Base-by-base conservation (phyloP, 345 rosid species). In the Firmiana major region DNA sequence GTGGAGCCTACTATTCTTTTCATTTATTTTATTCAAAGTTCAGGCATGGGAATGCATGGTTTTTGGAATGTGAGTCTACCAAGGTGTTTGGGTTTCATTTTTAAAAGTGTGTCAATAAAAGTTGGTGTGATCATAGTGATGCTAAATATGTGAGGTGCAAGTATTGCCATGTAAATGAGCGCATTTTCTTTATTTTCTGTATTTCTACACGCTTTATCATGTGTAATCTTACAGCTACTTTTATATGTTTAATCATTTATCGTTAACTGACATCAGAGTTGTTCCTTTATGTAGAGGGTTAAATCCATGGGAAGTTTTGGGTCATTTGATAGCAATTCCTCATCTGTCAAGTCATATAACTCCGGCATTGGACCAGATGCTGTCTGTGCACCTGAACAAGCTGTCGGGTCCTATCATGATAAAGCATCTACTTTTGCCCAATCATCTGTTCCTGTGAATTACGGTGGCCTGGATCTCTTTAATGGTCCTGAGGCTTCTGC, bases 231-330 rank as follows among this genome's bases (percentile, higher is more conserved):
- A 68, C 46, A 26, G 34, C 46, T 63, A n/a, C 58, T 28, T 10
- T 10, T 66, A 24, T 40, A 24, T 65, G 63, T 80, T 79, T 54
- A 16, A 15, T 65, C 3, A 5, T 42, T 34, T 75, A 70, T 68
- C 45, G 73, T 64, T 28, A 43, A 71, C 76, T 87, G 80, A 77
- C 67, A 57, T 74, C 72, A 80, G 65, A 71, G 17, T 71, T 71
- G 17, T 84, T 84, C 55, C 73, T 82, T 75, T 55, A 43, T 78
- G 68, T 90, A 96, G 98, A 90, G 94, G 88, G 83, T 90, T 59
- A 74, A 85, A 57, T 96, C 99, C 74, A 82, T 75, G n/a, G 94
- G 89, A 83, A 92, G 97, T 85, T 75, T 74, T 75, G 89, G 87
- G 75, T 89, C 97, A 77, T 83, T 89, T 71, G 96, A 88, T 49